phyloP scores from a whole-genome alignment of 495 filamentous ascomycete genomes.

The Penicillium malachiteum region DNA sequence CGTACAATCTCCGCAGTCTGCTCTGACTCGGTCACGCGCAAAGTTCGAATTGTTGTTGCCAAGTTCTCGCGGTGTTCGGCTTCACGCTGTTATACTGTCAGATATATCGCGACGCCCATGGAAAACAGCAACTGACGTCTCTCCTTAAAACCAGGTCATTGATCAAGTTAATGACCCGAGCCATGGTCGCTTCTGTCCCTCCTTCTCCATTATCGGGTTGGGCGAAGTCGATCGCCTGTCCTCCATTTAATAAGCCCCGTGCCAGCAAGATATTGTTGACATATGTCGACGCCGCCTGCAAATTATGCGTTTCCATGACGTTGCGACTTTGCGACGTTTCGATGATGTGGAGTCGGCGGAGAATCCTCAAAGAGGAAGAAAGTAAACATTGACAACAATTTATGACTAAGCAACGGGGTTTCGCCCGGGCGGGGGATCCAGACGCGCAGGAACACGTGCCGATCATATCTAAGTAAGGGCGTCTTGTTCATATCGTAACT shows the following conservation, averaged over 20 bases:
- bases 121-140: constrained; percentile 59
- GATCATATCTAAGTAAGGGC: neutral
- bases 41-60: constrained; percentile 70
- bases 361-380: constrained; percentile 41
- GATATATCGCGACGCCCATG: constrained; percentile 1
- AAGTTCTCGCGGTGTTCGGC: constrained; percentile 79
- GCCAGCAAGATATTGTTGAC: constrained; percentile 95
- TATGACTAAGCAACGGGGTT: constrained; percentile 7
- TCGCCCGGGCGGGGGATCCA: constrained; percentile 14
- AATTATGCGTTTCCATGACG: constrained; percentile 73
- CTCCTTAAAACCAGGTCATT: constrained; percentile 85
- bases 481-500: too few species aligned
- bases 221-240: constrained; percentile 81
- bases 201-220: constrained; percentile 65
- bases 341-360: constrained; percentile 12
- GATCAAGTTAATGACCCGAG: constrained; percentile 83
- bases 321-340: constrained; percentile 7
- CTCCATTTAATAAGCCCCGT: constrained; percentile 82
- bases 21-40: constrained; percentile 69
- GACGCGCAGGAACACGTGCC: constrained; percentile 21
- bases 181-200: constrained; percentile 68
- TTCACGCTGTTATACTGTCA: constrained; percentile 64
- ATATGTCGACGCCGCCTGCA: constrained; percentile 86
- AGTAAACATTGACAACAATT: constrained; percentile 38
- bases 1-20: constrained; percentile 60